A percentile compares a stretch with the other conserved stretches of the same genome.
Evolutionary conservation across 2,329 filamentous ascomycete genomes (phyloP).

Genomic region (Arthroderma uncinatum): DNA sequence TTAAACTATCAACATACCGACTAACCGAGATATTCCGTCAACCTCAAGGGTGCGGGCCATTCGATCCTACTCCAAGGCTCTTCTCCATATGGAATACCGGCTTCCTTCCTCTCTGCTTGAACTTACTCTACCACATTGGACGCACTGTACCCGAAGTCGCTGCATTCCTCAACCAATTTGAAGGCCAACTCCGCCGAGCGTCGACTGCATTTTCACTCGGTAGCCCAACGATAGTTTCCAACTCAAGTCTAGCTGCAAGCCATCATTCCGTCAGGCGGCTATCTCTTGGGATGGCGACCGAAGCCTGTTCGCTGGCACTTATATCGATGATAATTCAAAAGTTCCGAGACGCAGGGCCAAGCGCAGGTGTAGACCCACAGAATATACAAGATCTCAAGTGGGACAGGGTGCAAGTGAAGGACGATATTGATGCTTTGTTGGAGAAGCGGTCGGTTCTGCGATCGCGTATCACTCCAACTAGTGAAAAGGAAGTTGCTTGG

Average conservation of each 20-base stretch:
- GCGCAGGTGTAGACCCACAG: slow-evolving; percentile 44
- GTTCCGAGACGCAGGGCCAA: slow-evolving; percentile 53
- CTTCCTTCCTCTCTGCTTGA: slow-evolving; percentile 76
- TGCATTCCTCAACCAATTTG: slow-evolving; percentile 81
- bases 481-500: slow-evolving; percentile 59
- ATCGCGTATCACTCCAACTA: slow-evolving; percentile 62
- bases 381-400: slow-evolving; percentile 64
- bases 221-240: slow-evolving; percentile 35
- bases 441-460: slow-evolving; percentile 56
- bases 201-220: slow-evolving; percentile 55
- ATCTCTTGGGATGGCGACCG: slow-evolving; percentile 60
- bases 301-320: slow-evolving; percentile 68
- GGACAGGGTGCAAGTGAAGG: slow-evolving; percentile 60
- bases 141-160: slow-evolving; percentile 72
- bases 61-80: slow-evolving; percentile 63
- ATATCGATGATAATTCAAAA: slow-evolving; percentile 61
- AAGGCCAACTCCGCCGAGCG: slow-evolving; percentile 61
- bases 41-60: slow-evolving; percentile 59
- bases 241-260: slow-evolving; percentile 10
- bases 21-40: slow-evolving; percentile 65
- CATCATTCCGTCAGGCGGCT: slow-evolving; percentile 37
- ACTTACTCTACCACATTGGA: slow-evolving; percentile 72
- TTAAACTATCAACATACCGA: slow-evolving; percentile 66
- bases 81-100: slow-evolving; percentile 86
- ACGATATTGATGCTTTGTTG: slow-evolving; percentile 76